Conservation (phyloP, 2,329 filamentous ascomycete species). For the Aspergillus tanneri region DNA sequence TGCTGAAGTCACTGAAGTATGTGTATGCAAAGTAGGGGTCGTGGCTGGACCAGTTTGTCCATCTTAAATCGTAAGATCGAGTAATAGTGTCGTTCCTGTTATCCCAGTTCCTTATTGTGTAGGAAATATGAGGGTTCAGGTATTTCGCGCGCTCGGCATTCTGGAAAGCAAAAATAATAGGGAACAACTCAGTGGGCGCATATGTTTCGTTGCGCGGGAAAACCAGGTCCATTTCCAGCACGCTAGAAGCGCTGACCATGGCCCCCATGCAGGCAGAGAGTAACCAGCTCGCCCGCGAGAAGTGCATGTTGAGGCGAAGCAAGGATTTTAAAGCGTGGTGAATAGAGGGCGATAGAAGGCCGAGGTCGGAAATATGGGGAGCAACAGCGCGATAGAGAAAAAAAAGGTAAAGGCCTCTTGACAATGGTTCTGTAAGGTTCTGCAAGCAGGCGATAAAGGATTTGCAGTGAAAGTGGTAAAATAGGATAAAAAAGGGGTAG, state of each 20-base stretch:
- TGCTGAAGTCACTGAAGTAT: not conserved
- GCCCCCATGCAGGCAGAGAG: not conserved
- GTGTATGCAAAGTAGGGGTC: slow-evolving; percentile 4
- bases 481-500: no score
- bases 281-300: not conserved
- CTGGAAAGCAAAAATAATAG: slow-evolving; percentile 4
- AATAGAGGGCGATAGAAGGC: no score
- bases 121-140: not conserved
- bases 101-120: not conserved
- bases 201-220: slow-evolving; percentile 5
- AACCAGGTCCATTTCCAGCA: slow-evolving; percentile 3
- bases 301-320: not conserved
- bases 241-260: not conserved
- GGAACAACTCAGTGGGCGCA: slow-evolving; percentile 2
- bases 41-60: not conserved
- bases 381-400: not conserved
- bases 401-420: not conserved
- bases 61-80: not conserved
- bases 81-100: not conserved
- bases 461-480: no score
- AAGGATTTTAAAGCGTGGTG: not conserved
- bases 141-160: not conserved
- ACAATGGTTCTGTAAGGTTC: no score
- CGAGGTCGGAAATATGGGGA: no score
- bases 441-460: no score